Conservation (phyloP, 345 rosid genomes). For the Hibiscus tridactylites region DNA sequence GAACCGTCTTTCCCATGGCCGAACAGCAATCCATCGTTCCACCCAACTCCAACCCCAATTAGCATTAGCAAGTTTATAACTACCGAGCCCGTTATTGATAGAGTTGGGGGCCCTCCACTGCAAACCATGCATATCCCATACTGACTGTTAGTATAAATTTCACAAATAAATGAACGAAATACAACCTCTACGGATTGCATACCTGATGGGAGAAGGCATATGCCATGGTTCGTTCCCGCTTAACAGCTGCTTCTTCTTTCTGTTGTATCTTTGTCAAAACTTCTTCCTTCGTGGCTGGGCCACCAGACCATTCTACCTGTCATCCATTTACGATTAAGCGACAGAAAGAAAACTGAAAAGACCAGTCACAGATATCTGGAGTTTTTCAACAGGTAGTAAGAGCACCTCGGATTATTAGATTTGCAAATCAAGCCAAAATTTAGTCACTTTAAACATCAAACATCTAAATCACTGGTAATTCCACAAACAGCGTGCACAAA, state of each 20-base stretch:
- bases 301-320: constrained; percentile 94
- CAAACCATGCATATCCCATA: constrained; percentile 7
- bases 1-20: constrained; percentile 86
- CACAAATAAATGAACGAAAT: neutral
- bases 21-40: constrained; percentile 87
- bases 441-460: too few relatives aligned
- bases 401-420: too few relatives aligned
- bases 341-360: neutral
- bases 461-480: too few relatives aligned
- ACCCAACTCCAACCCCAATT: constrained; percentile 99
- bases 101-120: constrained; percentile 81
- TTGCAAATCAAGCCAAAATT: too few relatives aligned
- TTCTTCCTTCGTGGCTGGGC: constrained; percentile 66
- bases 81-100: constrained; percentile 33
- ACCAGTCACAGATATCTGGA: neutral
- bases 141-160: neutral
- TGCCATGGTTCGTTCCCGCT: constrained; percentile 90
- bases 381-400: too few relatives aligned
- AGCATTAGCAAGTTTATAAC: constrained; percentile 57
- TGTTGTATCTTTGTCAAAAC: constrained; percentile 61
- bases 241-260: constrained; percentile 84
- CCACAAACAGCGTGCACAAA: too few relatives aligned
- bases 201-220: constrained; percentile 98
- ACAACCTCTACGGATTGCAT: neutral
- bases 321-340: constrained; percentile 10